Percentiles rank a stretch among this genome's conserved stretches.
Conservation (phyloP, 176 grass and related monocot species). For the Oryza longistaminata region DNA sequence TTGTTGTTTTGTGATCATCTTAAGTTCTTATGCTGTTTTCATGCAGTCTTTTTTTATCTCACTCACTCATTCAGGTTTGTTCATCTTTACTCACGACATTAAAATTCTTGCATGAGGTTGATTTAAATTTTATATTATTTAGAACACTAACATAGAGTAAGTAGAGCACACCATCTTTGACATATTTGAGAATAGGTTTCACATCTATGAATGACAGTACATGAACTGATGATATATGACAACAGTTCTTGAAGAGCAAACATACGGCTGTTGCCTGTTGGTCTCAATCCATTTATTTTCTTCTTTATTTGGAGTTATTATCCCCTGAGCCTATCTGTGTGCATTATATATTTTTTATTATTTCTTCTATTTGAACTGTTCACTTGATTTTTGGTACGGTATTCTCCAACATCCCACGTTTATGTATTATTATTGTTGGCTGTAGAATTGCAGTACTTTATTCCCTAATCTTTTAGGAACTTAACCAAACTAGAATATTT, state of each 20-base stretch:
- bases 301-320: slow-evolving; percentile 12
- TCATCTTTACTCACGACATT: not conserved
- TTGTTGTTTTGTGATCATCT: not conserved
- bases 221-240: slow-evolving; percentile 19
- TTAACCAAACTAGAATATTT: not conserved
- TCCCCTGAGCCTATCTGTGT: not conserved
- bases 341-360: not conserved
- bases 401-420: not conserved
- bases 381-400: not conserved
- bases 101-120: not conserved
- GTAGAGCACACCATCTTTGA: slow-evolving; percentile 18
- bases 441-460: slow-evolving; percentile 20
- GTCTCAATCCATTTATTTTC: slow-evolving; percentile 8
- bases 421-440: not conserved
- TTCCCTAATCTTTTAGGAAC: slow-evolving; percentile 3
- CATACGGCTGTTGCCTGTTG: not conserved
- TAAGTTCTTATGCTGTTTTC: not conserved
- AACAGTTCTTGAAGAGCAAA: slow-evolving; percentile 19
- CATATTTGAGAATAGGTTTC: slow-evolving; percentile 13
- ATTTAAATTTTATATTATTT: not conserved
- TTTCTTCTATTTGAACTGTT: slow-evolving; percentile 15
- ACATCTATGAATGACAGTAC: slow-evolving; percentile 17
- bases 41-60: not conserved
- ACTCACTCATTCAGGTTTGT: not conserved
- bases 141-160: not conserved